Base-by-base conservation (phyloP, 2,329 filamentous ascomycete genomes). In the Neofusicoccum sp. region DNA sequence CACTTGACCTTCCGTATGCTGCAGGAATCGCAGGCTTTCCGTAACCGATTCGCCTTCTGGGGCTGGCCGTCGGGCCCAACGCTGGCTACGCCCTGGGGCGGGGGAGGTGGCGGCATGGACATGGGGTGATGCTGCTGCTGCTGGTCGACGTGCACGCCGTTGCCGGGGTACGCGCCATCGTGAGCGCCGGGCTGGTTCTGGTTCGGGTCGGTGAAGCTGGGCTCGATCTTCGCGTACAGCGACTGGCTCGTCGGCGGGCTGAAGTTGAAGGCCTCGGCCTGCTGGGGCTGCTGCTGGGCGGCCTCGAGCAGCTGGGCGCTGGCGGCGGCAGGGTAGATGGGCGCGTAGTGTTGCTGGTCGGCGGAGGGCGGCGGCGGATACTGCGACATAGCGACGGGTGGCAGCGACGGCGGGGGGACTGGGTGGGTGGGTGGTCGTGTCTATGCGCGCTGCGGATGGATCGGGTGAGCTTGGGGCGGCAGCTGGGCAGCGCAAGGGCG, bases 1-100 rank as follows among this genome's bases (percentile, higher is more conserved):
- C 86, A 89, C 83, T 76, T 76, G 63, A 77, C 75, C 62, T 77
- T 77, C 58, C 75, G 72, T 45, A 74, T 74, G 65, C 73, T 76
- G 64, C 75, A 77, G 45, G 74, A 75, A 63, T 77, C 75, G 68
- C 75, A 77, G 30, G 75, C 75, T 57, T 76, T 75, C 62, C 73
- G 68, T 65, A 76, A 60, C 28, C 73, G 68, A 49, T 75, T 75
- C 33, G 71, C 66, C 67, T 74, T 75, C 40, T 65, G 63, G 56
- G 67, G 69, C 53, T 67, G 65, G 58, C 43, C 53, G 20, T 58
- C 53, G 12, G 60, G 51, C 28, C 44, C 60, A 11, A 58, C 49
- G 31, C 41, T 56, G 14, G 40, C 41, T 30, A 61, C 49, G 41
- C 40, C 49, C n/a, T 49, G 60, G n/a, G 53, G 60, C 30, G 51